Evolutionary conservation across 2,329 filamentous ascomycete genomes (phyloP).

Genomic region (Cladosporium sp.): DNA sequence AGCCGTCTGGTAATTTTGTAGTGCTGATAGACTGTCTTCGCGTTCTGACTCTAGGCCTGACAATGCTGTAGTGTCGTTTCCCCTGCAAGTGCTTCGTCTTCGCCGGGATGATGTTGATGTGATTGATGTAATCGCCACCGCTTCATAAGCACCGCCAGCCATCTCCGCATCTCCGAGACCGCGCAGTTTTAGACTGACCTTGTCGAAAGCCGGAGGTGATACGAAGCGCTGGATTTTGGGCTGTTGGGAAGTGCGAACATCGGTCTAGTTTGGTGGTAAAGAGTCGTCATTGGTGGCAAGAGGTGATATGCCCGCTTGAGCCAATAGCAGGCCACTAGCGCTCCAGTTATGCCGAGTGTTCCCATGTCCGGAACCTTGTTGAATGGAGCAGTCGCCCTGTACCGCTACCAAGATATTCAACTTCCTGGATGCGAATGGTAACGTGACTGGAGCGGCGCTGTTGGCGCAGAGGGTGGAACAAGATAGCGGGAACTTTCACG

Average conservation of each 20-base stretch:
- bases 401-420: background rate
- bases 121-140: background rate
- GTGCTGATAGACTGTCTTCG: background rate
- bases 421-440: background rate
- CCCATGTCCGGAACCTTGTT: background rate
- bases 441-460: background rate
- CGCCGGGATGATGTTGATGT: background rate
- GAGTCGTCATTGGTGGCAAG: background rate
- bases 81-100: background rate
- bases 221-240: background rate
- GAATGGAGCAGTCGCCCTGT: background rate
- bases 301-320: background rate
- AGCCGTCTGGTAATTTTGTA: background rate
- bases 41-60: background rate
- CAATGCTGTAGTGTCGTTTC: background rate
- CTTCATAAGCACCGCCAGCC: background rate
- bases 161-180: background rate
- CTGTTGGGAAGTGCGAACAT: background rate
- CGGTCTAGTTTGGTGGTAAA: background rate
- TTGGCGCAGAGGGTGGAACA: background rate
- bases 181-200: background rate
- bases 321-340: background rate
- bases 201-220: background rate
- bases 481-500: background rate
- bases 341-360: background rate